A percentile compares a stretch with the other conserved stretches of the same genome.
Evolutionary conservation across 768 basidiomycete genomes (phyloP).

Genomic region (Lenzites betulinus): DNA sequence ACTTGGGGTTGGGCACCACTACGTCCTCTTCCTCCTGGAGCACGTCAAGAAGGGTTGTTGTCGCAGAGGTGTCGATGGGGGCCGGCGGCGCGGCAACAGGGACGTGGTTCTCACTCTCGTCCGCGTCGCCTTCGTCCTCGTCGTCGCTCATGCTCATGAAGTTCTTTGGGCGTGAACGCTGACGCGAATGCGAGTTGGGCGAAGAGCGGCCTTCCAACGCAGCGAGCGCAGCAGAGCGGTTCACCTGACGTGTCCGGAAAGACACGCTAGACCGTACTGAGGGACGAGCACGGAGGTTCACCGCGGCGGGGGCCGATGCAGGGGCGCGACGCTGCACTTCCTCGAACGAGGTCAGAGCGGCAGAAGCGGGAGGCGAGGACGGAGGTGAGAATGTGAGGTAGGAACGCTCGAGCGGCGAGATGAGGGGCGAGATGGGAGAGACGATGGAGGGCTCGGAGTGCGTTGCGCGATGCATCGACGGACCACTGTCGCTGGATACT

Average conservation of each 20-base stretch:
- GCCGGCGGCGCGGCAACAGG: slow-evolving; percentile 13
- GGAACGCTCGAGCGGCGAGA: slow-evolving; percentile 24
- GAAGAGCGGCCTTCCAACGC: slow-evolving; percentile 57
- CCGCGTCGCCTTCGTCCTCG: slow-evolving; percentile 46
- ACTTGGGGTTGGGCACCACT: slow-evolving; percentile 15
- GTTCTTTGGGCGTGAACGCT: slow-evolving; percentile 40
- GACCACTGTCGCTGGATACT: background rate
- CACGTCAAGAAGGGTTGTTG: slow-evolving; percentile 24
- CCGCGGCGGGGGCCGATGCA: slow-evolving; percentile 18
- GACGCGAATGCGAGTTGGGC: background rate
- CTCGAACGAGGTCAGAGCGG: background rate
- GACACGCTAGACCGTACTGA: slow-evolving; percentile 46
- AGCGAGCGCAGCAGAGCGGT: slow-evolving; percentile 63
- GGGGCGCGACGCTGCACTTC: slow-evolving; percentile 1
- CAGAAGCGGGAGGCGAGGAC: slow-evolving; percentile 19
- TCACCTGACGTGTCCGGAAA: slow-evolving; percentile 43
- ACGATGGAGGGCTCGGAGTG: slow-evolving; percentile 28
- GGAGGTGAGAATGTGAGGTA: slow-evolving; percentile 27
- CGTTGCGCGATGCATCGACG: slow-evolving; percentile 25
- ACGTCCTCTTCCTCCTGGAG: slow-evolving; percentile 34
- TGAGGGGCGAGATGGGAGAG: slow-evolving; percentile 24
- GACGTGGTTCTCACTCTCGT: slow-evolving; percentile 37
- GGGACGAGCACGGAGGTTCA: slow-evolving; percentile 15
- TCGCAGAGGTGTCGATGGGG: background rate
- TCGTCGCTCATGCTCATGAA: slow-evolving; percentile 74